Conservation (phyloP, 306 rosid genomes). For the Castanea mollissima region DNA sequence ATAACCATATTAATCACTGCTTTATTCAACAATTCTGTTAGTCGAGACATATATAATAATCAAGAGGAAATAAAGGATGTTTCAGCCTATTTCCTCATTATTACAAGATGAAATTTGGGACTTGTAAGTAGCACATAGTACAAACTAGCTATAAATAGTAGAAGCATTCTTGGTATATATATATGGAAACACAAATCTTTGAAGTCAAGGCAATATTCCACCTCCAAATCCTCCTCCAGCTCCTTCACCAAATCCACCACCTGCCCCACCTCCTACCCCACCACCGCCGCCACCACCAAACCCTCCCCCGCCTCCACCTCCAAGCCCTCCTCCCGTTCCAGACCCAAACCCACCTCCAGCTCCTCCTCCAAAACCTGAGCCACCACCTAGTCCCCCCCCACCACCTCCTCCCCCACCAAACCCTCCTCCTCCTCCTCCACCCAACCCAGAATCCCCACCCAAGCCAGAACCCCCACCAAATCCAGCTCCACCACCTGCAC, state of each 20-base stretch:
- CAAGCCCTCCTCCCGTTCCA: conserved; percentile 6
- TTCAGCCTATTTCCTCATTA: not conserved
- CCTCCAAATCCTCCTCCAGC: conserved; percentile 11
- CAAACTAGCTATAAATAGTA: not conserved
- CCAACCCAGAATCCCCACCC: conserved; percentile 17
- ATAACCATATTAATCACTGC: not conserved
- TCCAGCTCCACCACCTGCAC: conserved; percentile 28
- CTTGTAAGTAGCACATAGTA: not conserved
- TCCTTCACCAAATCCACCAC: conserved; percentile 12
- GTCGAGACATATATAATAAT: not conserved
- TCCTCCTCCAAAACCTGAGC: conserved; percentile 38
- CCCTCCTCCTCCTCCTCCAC: conserved; percentile 16
- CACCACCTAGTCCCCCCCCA: conserved; percentile 26
- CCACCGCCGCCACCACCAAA: conserved; percentile 24
- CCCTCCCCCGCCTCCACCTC: conserved; percentile 12
- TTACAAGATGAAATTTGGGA: not conserved
- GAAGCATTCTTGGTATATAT: not conserved
- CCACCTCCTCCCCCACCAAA: conserved; percentile 23
- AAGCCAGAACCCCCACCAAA: conserved; percentile 21
- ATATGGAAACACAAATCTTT: not conserved
- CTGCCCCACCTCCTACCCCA: not conserved
- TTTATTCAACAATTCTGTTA: not conserved
- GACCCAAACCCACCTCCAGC: conserved; percentile 33
- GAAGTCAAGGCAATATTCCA: conserved; percentile 5
- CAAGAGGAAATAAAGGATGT: not conserved